These are phyloP conservation scores for Euphorbia tirucalli DNA, from an alignment of 345 rosid species.

Conservation along the genomic window DNA sequence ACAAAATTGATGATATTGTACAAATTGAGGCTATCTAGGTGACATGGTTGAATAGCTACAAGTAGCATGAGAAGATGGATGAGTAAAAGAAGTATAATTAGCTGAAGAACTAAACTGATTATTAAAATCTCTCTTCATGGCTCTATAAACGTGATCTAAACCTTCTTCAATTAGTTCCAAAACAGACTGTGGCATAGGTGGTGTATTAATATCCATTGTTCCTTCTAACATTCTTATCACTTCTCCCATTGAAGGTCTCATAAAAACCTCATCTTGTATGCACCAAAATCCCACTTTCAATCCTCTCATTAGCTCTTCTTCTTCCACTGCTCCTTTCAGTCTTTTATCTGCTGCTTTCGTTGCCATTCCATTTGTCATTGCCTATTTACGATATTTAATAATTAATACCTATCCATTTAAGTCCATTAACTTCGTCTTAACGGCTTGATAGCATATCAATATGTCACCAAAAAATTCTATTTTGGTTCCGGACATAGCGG, in stretches of 20 bases:
- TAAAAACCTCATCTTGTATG: slow-evolving; percentile 33
- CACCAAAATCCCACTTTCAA: slow-evolving; percentile 33
- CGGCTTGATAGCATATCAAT: too few relatives aligned
- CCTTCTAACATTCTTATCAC: slow-evolving; percentile 34
- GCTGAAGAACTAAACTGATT: slow-evolving; percentile 57
- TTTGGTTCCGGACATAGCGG: too few relatives aligned
- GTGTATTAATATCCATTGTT: slow-evolving; percentile 39
- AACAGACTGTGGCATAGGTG: slow-evolving; percentile 87
- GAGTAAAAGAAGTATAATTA: slow-evolving; percentile 23
- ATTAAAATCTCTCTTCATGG: slow-evolving; percentile 75
- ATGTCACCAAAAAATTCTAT: too few relatives aligned
- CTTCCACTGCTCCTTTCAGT: slow-evolving; percentile 19
- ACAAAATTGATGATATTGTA: too few relatives aligned
- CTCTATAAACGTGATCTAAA: slow-evolving; percentile 65
- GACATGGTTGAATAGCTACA: slow-evolving; percentile 92
- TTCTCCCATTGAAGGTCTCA: slow-evolving; percentile 36
- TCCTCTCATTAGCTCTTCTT: slow-evolving; percentile 29
- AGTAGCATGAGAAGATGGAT: too few relatives aligned
- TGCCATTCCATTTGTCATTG: slow-evolving; percentile 21
- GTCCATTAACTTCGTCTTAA: too few relatives aligned
- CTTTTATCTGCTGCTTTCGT: slow-evolving; percentile 28
- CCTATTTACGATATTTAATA: too few relatives aligned
- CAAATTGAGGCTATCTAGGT: slow-evolving; percentile 47
- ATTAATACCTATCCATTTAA: too few relatives aligned
- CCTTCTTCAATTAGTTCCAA: slow-evolving; percentile 83